These are phyloP conservation scores for Celoporthe dispersa DNA, from an alignment of 2,329 filamentous ascomycete species.

Conservation along the genomic window DNA sequence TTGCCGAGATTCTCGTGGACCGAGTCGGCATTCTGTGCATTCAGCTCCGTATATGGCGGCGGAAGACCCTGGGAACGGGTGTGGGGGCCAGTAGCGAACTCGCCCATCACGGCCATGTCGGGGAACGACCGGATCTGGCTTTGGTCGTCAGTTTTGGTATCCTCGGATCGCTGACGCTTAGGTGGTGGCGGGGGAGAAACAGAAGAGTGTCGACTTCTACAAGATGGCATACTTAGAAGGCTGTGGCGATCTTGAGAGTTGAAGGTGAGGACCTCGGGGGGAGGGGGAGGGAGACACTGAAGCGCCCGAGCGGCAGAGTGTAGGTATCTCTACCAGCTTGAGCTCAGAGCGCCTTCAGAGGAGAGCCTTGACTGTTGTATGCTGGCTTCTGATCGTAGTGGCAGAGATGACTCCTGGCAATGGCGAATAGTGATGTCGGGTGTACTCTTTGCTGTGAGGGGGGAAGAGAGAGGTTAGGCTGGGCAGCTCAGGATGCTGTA, in stretches of 20 bases:
- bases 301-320: background rate
- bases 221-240: constrained; percentile 10
- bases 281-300: background rate
- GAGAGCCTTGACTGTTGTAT: background rate
- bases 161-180: constrained; percentile 9
- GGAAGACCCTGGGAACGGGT: constrained; percentile 28
- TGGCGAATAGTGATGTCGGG: background rate
- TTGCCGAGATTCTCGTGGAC: constrained; percentile 18
- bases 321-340: background rate
- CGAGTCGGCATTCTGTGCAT: background rate
- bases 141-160: constrained; percentile 4
- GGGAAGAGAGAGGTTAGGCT: background rate
- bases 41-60: constrained; percentile 22
- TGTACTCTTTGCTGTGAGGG: background rate
- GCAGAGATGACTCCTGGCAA: background rate
- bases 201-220: background rate
- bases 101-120: constrained; percentile 18
- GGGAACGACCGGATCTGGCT: background rate
- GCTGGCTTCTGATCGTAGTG: background rate
- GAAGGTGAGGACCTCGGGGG: too few species aligned
- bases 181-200: constrained; percentile 10
- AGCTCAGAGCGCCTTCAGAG: background rate
- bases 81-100: constrained; percentile 17
- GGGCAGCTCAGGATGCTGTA: background rate
- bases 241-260: background rate